Conservation (phyloP, 2,329 filamentous ascomycete species). For the Pyricularia sp. region DNA sequence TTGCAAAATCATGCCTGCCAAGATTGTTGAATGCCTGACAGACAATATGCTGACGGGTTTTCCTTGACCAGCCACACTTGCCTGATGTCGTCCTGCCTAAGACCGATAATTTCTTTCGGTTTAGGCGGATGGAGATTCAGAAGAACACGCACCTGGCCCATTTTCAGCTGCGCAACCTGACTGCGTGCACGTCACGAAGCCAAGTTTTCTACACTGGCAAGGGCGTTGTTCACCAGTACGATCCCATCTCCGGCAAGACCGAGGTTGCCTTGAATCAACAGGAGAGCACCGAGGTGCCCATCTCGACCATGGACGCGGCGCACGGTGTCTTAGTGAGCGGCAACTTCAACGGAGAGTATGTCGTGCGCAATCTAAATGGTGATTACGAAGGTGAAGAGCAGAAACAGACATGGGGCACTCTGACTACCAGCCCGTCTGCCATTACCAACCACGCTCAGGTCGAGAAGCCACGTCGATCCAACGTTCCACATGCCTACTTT, state of each 20-base stretch:
- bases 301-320: constrained; percentile 42
- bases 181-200: constrained; percentile 46
- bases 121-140: constrained; percentile 46
- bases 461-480: constrained; percentile 41
- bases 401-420: constrained; percentile 32
- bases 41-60: background rate
- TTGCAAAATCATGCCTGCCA: constrained; percentile 9
- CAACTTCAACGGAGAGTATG: constrained; percentile 48
- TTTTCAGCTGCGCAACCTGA: constrained; percentile 56
- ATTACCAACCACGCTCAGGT: constrained; percentile 60
- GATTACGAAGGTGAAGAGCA: constrained; percentile 16
- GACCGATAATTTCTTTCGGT: constrained; percentile 45
- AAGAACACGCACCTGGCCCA: constrained; percentile 48
- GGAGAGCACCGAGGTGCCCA: constrained; percentile 23
- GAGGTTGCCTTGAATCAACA: constrained; percentile 31
- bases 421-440: constrained; percentile 38
- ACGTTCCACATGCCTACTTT: constrained; percentile 46
- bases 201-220: constrained; percentile 47
- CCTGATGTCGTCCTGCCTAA: constrained; percentile 26
- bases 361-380: constrained; percentile 35
- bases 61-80: constrained; percentile 9
- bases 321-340: constrained; percentile 50
- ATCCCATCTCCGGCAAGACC: constrained; percentile 36
- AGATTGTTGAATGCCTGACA: background rate
- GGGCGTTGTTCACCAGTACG: constrained; percentile 40